Percentiles rank a stretch among this genome's conserved stretches.
phyloP scores from a whole-genome alignment of 306 rosid genomes.

The Calophaca sinica region DNA sequence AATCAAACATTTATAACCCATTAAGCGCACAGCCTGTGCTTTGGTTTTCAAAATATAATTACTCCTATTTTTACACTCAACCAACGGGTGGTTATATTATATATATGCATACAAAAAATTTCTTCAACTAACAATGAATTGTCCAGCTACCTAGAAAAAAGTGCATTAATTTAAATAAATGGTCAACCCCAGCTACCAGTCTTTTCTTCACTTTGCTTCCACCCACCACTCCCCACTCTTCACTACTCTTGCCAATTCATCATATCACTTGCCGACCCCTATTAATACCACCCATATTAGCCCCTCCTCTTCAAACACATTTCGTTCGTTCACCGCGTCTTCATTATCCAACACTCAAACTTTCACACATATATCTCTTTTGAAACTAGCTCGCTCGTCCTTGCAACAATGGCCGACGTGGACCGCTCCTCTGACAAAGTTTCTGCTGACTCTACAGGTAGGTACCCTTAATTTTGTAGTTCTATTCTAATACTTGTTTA shows the following conservation, averaged over 20 bases:
- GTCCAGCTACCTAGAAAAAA: slow-evolving; percentile 3
- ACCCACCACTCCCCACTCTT: slow-evolving; percentile 34
- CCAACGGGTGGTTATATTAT: too few relatives aligned
- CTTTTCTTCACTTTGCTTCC: slow-evolving; percentile 5
- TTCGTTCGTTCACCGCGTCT: background rate
- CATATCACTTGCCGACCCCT: background rate
- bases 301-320: slow-evolving; percentile 37
- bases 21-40: too few relatives aligned
- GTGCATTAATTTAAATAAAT: background rate
- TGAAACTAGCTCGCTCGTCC: background rate
- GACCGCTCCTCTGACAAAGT: slow-evolving; percentile 47
- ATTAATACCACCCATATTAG: slow-evolving; percentile 40
- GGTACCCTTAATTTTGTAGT: slow-evolving; percentile 41
- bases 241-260: background rate
- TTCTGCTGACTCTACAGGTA: slow-evolving; percentile 47
- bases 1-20: too few relatives aligned
- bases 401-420: slow-evolving; percentile 56
- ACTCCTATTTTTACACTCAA: too few relatives aligned
- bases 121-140: background rate
- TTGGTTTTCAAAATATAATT: too few relatives aligned
- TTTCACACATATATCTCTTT: background rate
- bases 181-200: slow-evolving; percentile 24
- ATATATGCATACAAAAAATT: too few relatives aligned
- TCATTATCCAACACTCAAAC: background rate
- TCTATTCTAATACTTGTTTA: too few relatives aligned